A percentile compares a stretch with the other conserved stretches of the same genome.
phyloP scores from a whole-genome alignment of 495 filamentous ascomycete genomes.

The Aspergillus homomorphus region DNA sequence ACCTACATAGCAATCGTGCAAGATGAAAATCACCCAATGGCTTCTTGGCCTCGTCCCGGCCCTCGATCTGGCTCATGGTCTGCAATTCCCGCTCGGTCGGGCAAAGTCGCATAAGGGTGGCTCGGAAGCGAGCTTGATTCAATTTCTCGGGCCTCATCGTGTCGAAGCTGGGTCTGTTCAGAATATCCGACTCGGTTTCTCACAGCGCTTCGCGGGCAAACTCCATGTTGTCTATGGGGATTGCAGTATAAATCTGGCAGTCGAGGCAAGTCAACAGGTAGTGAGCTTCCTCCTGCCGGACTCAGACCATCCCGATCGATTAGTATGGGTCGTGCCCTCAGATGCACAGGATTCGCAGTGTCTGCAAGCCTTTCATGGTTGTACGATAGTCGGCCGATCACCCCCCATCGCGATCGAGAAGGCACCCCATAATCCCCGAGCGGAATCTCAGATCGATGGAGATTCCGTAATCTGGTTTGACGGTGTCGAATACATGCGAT shows the following conservation, averaged over 20 bases:
- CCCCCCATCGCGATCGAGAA: not conserved
- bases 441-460: not conserved
- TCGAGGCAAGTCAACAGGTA: not conserved
- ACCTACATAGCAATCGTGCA: not conserved
- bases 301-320: not conserved
- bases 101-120: not conserved
- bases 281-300: not conserved
- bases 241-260: not conserved
- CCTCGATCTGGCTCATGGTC: not conserved
- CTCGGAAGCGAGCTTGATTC: not conserved
- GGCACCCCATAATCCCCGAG: not conserved
- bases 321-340: not conserved
- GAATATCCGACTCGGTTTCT: not conserved
- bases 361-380: not conserved
- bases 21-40: not conserved
- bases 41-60: not conserved
- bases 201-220: not conserved
- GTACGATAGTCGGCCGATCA: not conserved
- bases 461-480: not conserved
- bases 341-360: not conserved
- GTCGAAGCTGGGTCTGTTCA: not conserved
- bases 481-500: not conserved
- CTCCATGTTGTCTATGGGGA: not conserved
- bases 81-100: not conserved
- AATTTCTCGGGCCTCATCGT: not conserved